Evolutionary conservation across 2,329 filamentous ascomycete genomes (phyloP), one percentile per base, ranked within the genome.

Genomic region (Sporothrix phasma): DNA sequence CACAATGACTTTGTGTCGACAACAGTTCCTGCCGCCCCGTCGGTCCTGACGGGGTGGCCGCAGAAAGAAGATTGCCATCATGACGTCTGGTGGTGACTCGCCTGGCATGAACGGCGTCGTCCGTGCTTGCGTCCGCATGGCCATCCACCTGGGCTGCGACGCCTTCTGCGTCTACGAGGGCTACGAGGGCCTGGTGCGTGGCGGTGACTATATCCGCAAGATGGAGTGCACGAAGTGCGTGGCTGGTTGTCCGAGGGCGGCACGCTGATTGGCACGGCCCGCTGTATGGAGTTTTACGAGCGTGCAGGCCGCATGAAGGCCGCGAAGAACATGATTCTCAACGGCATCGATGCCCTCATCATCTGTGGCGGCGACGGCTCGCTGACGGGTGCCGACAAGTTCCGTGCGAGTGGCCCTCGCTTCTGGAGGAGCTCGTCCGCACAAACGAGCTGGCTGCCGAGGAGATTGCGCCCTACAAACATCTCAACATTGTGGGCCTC

Each of bases 351-450:
- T 74, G 94, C 94, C 62, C 81, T 99, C 70, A 88, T 99, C 71
- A 95, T 99, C 73, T 97, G 93, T 75, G 94, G 94, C 74, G 94
- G 94, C 78, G 94, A 99, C 74, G 94, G 94, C 67, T 96, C 91
- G 69, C 83, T 99, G 72, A 99, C 94, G 11, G 94, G 94, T 73
- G 94, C 94, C 63, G 94, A 99, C 80, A 88, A 86, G 72, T 97
- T 99, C 79, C 86, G 94, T 67, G 80, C 60, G 94, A 99, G 74
- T 99, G 94, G 94, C 90, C 92, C 3, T 86, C 88, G 49, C 81
- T 99, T 68, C 76, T 99, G 65, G 80, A 90, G 61, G 94, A 99
- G 79, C 83, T 99, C 67, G 88, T 97, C 41, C 73, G 84, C 59
- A 89, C 77, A 2, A 86, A 86, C 62, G 82, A 93, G 72, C 81